These are phyloP conservation scores for Chrysopogon serrulatus DNA, from an alignment of 176 grass and related monocot genomes.

Conservation along the genomic window DNA sequence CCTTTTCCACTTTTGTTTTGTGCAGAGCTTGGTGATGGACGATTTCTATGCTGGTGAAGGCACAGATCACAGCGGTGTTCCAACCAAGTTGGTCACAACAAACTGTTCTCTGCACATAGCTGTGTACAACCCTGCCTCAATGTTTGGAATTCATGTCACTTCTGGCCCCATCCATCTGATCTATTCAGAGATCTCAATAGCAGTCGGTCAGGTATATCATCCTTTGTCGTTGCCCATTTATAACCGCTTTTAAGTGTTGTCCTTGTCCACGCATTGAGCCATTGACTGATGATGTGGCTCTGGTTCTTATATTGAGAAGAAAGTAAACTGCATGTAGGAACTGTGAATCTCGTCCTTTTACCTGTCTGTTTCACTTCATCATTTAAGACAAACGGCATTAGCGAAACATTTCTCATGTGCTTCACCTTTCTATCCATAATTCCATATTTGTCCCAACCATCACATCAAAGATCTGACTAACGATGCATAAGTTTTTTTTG, in stretches of 20 bases:
- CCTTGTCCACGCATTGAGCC: too few relatives aligned
- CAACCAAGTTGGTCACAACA: constrained; percentile 81
- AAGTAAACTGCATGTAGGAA: background rate
- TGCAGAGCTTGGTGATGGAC: constrained; percentile 67
- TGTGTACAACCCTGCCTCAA: constrained; percentile 78
- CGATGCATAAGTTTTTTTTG: background rate
- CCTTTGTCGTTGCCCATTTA: background rate
- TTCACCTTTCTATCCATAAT: background rate
- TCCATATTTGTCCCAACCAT: background rate
- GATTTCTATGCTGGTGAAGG: constrained; percentile 89
- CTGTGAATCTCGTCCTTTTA: background rate
- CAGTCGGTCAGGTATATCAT: constrained; percentile 55
- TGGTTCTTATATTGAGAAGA: background rate
- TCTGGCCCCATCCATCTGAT: constrained; percentile 66
- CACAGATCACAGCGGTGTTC: constrained; percentile 79
- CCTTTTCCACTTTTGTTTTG: constrained; percentile 6
- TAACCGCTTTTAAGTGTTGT: background rate
- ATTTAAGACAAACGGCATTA: background rate
- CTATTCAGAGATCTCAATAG: constrained; percentile 85
- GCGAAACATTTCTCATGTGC: background rate
- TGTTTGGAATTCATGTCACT: constrained; percentile 99
- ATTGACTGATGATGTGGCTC: background rate
- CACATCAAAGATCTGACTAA: background rate
- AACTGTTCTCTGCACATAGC: constrained; percentile 79
- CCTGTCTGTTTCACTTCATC: background rate